Base-by-base conservation (phyloP, 2,329 filamentous ascomycete genomes). In the Pleurostoma richardsiae region DNA sequence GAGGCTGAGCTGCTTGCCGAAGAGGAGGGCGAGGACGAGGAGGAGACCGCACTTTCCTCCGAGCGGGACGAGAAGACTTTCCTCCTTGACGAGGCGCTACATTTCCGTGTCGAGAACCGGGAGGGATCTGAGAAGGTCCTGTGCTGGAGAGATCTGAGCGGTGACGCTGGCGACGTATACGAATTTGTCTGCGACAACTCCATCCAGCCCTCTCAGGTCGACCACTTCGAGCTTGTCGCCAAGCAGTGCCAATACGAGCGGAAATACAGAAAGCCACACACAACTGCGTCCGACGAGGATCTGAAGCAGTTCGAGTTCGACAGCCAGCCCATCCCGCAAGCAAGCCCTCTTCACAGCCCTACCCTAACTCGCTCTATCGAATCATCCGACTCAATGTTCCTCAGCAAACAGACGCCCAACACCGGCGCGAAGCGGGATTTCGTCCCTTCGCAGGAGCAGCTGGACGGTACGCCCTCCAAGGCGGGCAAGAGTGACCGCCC, bases 21-120 rank as follows among this genome's bases (percentile, higher is more conserved):
- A 57, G 92, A 96, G 63, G 89, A 91, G 59, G 89, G 83, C 44
- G 89, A 92, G 52, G 88, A 95, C 70, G 85, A 79, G 42, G 86
- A 82, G 48, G 79, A 82, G 40, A 88, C 92, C 60, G 82, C 80
- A n/a, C 75, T 94, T 45, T 77, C 77, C 29, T 74, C 76, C 28
- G 91, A 96, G 60, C 89, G 90, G 58, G 95, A 99, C 85, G 94
- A 99, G 71, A 96, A 96, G 74, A 92, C 86, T 0, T 99, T 97
- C 63, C 70, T 97, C 42, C 83, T 99, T n/a, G 92, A 97, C 78
- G 86, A 96, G 65, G 82, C 83, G 45, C 76, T 99, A 36, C 89
- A 89, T 61, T 90, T 99, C 60, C 85, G 92, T 48, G 86, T 89
- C 40, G 89, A 95, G 63, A 80, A 86, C 52, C 80, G 91, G 53